These are phyloP conservation scores for Pelargonium citronellum DNA, from an alignment of 441 rosid species.

Conservation along the genomic window DNA sequence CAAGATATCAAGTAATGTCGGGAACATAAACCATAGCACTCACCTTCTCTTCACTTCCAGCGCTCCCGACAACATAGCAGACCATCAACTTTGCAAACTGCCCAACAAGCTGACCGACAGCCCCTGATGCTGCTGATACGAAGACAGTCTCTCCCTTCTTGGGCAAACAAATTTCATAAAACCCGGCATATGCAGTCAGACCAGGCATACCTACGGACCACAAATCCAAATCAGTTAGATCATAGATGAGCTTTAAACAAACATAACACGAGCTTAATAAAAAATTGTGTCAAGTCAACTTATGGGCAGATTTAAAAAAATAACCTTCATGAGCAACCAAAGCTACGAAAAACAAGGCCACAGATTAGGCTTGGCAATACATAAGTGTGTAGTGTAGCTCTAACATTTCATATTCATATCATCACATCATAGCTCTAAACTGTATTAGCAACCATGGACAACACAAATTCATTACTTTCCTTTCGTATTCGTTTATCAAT, in stretches of 20 bases:
- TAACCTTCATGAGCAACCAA: neutral
- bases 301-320: neutral
- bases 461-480: no score
- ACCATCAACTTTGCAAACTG: slow-evolving; percentile 20
- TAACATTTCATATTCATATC: no score
- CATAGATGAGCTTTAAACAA: neutral
- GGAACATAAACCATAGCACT: neutral
- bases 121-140: slow-evolving; percentile 22
- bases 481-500: no score
- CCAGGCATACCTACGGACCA: slow-evolving; percentile 19
- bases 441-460: no score
- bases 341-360: neutral
- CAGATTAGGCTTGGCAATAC: neutral
- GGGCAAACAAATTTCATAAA: slow-evolving; percentile 19
- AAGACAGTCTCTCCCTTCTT: slow-evolving; percentile 19
- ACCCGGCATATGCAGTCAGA: slow-evolving; percentile 21
- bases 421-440: no score
- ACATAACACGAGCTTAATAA: neutral
- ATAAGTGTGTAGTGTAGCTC: neutral
- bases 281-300: neutral
- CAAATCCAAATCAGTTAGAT: neutral
- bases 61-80: slow-evolving; percentile 22
- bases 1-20: neutral
- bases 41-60: slow-evolving; percentile 22
- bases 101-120: slow-evolving; percentile 23